Evolutionary conservation across 129 eudicot genomes (phyloP).

Genomic region (Dittrichia graveolens): DNA sequence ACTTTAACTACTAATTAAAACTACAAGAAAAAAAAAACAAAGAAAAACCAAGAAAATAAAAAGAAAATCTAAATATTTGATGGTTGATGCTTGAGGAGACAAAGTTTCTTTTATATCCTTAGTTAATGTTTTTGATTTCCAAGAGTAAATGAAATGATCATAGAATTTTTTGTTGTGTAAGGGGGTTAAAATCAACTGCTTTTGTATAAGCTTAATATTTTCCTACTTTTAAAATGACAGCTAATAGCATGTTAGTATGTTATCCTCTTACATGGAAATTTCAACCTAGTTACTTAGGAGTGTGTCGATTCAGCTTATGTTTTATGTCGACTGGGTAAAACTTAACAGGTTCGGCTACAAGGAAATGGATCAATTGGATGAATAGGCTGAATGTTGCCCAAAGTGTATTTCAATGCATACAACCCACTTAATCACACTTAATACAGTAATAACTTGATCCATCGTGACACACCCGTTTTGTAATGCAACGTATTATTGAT

Average conservation of each 20-base stretch:
- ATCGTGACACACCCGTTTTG: no score
- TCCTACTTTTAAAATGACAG: not conserved
- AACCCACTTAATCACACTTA: not conserved
- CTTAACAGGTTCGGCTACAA: not conserved
- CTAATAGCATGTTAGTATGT: not conserved
- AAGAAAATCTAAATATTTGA: not conserved
- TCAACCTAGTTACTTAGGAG: not conserved
- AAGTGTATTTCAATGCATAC: not conserved
- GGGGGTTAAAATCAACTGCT: no score
- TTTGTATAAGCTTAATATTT: no score
- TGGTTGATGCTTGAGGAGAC: not conserved
- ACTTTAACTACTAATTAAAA: not conserved
- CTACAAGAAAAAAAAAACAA: not conserved
- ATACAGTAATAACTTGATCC: not conserved
- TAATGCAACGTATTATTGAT: no score
- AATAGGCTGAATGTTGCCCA: not conserved
- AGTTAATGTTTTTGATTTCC: not conserved
- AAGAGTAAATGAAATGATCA: not conserved
- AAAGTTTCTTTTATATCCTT: not conserved
- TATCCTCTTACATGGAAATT: not conserved
- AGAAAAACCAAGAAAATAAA: not conserved
- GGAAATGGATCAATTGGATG: not conserved
- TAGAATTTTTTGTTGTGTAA: no score
- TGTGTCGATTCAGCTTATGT: not conserved
- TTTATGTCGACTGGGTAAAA: not conserved